Conservation (phyloP, 208 protist species). For the Crithidia brevicula region DNA sequence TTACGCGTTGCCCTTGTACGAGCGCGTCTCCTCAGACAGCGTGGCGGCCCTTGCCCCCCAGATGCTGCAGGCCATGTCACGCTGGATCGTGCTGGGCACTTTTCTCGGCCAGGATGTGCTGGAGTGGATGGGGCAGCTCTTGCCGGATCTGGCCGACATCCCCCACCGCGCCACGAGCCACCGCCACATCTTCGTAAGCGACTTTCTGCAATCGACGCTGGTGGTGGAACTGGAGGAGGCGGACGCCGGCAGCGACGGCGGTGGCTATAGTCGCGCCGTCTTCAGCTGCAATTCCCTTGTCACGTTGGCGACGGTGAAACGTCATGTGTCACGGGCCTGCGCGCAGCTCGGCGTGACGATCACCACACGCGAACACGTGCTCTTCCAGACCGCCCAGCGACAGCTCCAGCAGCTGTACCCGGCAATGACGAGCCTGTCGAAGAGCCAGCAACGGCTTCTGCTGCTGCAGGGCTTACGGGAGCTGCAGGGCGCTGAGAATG, state of each 20-base stretch:
- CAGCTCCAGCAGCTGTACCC: conserved; percentile 56
- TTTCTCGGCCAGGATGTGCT: conserved; percentile 57
- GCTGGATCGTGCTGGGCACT: conserved; percentile 48
- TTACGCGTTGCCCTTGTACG: conserved; percentile 68
- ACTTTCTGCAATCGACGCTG: conserved; percentile 53
- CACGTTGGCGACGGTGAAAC: conserved; percentile 47
- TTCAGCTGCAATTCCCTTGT: conserved; percentile 66
- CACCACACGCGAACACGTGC: conserved; percentile 45
- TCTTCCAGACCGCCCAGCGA: conserved; percentile 42
- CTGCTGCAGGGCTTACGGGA: conserved; percentile 74
- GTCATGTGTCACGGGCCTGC: conserved; percentile 31
- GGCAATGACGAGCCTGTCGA: conserved; percentile 45
- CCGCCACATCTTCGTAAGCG: conserved; percentile 53
- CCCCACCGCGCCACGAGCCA: conserved; percentile 35
- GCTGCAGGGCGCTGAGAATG: conserved; percentile 54
- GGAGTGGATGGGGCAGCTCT: conserved; percentile 62
- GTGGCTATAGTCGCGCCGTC: conserved; percentile 24
- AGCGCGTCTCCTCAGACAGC: conserved; percentile 48
- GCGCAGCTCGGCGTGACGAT: conserved; percentile 32
- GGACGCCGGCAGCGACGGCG: conserved; percentile 20
- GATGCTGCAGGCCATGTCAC: conserved; percentile 47
- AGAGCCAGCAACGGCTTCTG: conserved; percentile 28
- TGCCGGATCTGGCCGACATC: conserved; percentile 60
- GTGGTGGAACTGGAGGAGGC: conserved; percentile 40
- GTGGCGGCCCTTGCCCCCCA: conserved; percentile 23